These are phyloP conservation scores for Auricularia cornea DNA, from an alignment of 768 basidiomycete species.

Conservation along the genomic window DNA sequence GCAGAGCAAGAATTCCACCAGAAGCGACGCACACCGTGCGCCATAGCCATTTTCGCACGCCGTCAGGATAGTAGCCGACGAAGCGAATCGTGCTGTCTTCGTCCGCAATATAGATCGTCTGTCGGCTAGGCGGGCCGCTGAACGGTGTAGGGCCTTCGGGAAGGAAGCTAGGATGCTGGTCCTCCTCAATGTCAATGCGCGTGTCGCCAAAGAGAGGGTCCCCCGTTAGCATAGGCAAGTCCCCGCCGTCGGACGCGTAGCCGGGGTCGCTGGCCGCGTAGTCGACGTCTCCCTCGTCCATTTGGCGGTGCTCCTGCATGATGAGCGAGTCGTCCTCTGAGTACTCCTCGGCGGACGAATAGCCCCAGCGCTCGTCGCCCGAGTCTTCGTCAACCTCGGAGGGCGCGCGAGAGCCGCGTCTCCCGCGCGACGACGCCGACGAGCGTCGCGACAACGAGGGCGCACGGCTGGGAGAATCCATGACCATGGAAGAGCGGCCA, in stretches of 20 bases:
- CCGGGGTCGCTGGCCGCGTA: constrained; percentile 29
- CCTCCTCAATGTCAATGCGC: constrained; percentile 71
- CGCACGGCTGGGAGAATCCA: constrained; percentile 35
- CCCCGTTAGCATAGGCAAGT: constrained; percentile 58
- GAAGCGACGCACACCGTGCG: constrained; percentile 54
- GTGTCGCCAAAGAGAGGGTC: constrained; percentile 79
- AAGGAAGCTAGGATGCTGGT: constrained; percentile 29
- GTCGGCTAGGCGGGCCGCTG: constrained; percentile 73
- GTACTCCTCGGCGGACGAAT: constrained; percentile 75
- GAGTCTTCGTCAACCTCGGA: constrained; percentile 45
- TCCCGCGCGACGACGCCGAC: constrained; percentile 30
- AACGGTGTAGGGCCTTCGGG: constrained; percentile 54
- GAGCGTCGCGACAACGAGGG: constrained; percentile 53
- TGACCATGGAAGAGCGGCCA: constrained; percentile 36
- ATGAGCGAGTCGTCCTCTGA: constrained; percentile 30
- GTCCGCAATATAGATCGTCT: constrained; percentile 77
- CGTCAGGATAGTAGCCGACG: constrained; percentile 68
- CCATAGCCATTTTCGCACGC: constrained; percentile 64
- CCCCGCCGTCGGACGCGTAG: constrained; percentile 11
- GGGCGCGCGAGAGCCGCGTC: constrained; percentile 51
- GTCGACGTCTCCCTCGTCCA: constrained; percentile 42
- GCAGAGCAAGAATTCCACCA: constrained; percentile 63
- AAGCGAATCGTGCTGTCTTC: constrained; percentile 87
- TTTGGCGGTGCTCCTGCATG: constrained; percentile 33
- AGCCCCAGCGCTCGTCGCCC: constrained; percentile 78